These are phyloP conservation scores for Hibiscus mutabilis DNA, from an alignment of 345 rosid species.

Conservation along the genomic window DNA sequence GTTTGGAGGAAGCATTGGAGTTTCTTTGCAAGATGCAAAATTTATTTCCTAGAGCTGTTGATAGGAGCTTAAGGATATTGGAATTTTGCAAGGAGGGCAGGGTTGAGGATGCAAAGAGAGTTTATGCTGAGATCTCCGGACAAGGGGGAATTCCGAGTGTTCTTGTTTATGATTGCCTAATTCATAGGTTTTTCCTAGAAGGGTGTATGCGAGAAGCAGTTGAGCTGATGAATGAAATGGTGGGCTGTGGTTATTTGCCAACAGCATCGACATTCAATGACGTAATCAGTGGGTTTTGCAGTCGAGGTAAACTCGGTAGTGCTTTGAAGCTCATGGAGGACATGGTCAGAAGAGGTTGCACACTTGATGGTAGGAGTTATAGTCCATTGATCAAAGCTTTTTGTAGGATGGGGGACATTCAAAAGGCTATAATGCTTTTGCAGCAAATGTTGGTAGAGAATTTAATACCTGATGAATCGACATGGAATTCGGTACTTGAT, in stretches of 20 bases:
- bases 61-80: slow-evolving; percentile 51
- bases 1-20: background rate
- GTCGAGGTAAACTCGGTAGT: background rate
- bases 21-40: slow-evolving; percentile 1
- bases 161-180: slow-evolving; percentile 50
- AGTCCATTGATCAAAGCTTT: slow-evolving; percentile 31
- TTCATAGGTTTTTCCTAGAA: slow-evolving; percentile 29
- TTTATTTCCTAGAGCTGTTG: slow-evolving; percentile 23
- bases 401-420: slow-evolving; percentile 21
- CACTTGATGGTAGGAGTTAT: slow-evolving; percentile 38
- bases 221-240: background rate
- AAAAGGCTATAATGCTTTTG: slow-evolving; percentile 29
- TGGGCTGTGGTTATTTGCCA: background rate
- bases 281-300: background rate
- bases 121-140: slow-evolving; percentile 37
- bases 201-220: background rate
- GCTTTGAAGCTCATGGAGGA: slow-evolving; percentile 62
- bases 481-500: slow-evolving; percentile 49
- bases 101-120: slow-evolving; percentile 31
- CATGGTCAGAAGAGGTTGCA: slow-evolving; percentile 24
- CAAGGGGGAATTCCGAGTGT: slow-evolving; percentile 48
- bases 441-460: slow-evolving; percentile 52
- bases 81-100: slow-evolving; percentile 42
- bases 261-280: background rate
- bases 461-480: slow-evolving; percentile 42